Base-by-base conservation (phyloP, 2,329 filamentous ascomycete species). In the Aureobasidium lini region DNA sequence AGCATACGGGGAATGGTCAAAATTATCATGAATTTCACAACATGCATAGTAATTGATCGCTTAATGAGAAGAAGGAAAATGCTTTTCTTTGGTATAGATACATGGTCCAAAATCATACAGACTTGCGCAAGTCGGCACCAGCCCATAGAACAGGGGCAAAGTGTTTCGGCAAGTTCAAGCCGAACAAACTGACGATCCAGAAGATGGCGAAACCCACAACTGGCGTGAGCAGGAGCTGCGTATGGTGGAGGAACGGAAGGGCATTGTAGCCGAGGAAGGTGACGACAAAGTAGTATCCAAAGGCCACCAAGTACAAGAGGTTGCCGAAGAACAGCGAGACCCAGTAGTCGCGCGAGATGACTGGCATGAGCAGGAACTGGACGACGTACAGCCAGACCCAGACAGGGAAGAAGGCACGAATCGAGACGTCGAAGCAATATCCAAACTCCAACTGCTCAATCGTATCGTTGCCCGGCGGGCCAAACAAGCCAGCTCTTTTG, bases 241-340 rank as follows among this genome's bases (percentile, higher is more conserved):
- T 87, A 64, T 87, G 84, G 67, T 84, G 82, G 28, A 87, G 72
- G 68, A 87, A 87, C 0, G 85, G 84, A 15, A 88, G 74, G 28
- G 84, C 84, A 66, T 87, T 87, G 71, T 87, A 88, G 36, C 85
- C 85, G 44, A 88, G 74, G 69, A 88, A 88, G 8, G 82, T 85
- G 66, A 87, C 85, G 64, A 87, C 80, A 67, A 82, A 84, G 71
- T 87, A 87, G 72, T 87, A 87, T 31, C 79, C 79, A 54, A 86
- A 72, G 0, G 84, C 85, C 39, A 84, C 75, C n/a, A 87, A 77
- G 66, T 87, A 87, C 64, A 87, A 78, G 1, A 83, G 80, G 67
- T 88, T 87, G 31, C 84, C 83, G 37, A 87, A 76, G 62, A 87
- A 80, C 23, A 82, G 74, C 9, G 79, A 82, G 31, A 81, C 70